These are phyloP conservation scores for Moelleriella libera DNA, from an alignment of 2,329 filamentous ascomycete genomes.

Conservation along the genomic window DNA sequence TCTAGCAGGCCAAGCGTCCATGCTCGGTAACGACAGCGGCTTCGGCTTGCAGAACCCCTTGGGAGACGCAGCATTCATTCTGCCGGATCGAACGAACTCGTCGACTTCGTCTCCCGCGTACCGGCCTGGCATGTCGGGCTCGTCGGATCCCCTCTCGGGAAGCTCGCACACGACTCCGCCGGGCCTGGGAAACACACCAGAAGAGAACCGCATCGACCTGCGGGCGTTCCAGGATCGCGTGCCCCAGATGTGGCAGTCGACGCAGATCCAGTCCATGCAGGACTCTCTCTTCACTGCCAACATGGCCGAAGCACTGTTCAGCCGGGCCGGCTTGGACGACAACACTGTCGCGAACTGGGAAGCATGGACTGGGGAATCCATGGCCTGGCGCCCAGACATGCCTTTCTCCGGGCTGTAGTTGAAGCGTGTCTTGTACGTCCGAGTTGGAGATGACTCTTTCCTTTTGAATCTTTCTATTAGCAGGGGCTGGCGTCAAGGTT, in stretches of 20 bases:
- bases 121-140: conserved; percentile 6
- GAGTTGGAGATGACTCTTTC: neutral
- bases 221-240: conserved; percentile 18
- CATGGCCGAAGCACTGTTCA: conserved; percentile 10
- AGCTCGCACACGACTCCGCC: conserved; percentile 19
- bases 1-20: neutral
- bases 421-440: neutral
- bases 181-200: conserved; percentile 20
- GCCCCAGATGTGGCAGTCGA: conserved; percentile 14
- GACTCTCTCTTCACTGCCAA: conserved; percentile 15
- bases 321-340: neutral
- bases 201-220: conserved; percentile 20
- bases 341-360: conserved; percentile 3
- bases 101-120: conserved; percentile 17
- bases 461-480: no score
- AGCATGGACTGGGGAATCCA: conserved; percentile 8
- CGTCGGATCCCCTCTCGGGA: conserved; percentile 9
- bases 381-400: conserved; percentile 2
- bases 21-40: neutral
- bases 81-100: conserved; percentile 19
- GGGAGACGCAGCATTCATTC: conserved; percentile 3
- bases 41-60: neutral
- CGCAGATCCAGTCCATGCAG: conserved; percentile 9
- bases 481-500: no score
- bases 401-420: neutral